Percentiles rank a stretch among this genome's conserved stretches.
phyloP scores from a whole-genome alignment of 139 green algal species.

The Chlorella sp. region DNA sequence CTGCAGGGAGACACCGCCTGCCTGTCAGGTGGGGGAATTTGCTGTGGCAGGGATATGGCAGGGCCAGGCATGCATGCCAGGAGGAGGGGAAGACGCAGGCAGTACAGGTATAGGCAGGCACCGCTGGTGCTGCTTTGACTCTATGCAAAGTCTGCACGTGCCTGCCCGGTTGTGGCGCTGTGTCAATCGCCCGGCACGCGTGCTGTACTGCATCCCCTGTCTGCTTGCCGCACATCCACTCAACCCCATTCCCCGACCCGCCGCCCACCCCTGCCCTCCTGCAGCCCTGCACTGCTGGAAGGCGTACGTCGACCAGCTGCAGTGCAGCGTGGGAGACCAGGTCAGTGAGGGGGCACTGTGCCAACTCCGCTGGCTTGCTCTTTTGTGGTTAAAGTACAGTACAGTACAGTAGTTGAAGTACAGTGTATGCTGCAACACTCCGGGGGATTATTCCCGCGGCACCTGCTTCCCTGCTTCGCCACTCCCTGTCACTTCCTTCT shows the following conservation, averaged over 20 bases:
- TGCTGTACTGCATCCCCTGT: background rate
- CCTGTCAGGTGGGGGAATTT: background rate
- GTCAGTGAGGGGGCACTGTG: too few relatives aligned
- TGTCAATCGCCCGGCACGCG: too few relatives aligned
- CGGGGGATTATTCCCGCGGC: too few relatives aligned
- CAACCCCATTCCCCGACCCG: too few relatives aligned
- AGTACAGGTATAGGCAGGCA: too few relatives aligned
- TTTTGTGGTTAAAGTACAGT: too few relatives aligned
- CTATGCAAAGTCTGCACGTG: background rate
- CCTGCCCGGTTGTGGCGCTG: background rate
- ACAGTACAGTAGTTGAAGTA: too few relatives aligned
- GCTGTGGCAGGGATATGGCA: background rate
- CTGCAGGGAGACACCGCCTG: slow-evolving; percentile 35
- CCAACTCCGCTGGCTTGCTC: too few relatives aligned
- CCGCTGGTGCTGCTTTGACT: background rate
- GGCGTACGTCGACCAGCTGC: slow-evolving; percentile 39
- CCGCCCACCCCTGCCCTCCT: background rate
- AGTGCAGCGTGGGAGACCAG: slow-evolving; percentile 2
- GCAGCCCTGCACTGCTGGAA: slow-evolving; percentile 41
- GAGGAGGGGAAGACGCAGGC: too few relatives aligned
- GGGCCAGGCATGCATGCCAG: background rate
- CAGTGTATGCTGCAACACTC: too few relatives aligned
- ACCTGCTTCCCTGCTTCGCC: too few relatives aligned
- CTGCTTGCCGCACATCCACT: background rate
- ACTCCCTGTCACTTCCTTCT: too few relatives aligned